phyloP scores from a whole-genome alignment of 805 yeast species.

The Saturnispora halmiae region DNA sequence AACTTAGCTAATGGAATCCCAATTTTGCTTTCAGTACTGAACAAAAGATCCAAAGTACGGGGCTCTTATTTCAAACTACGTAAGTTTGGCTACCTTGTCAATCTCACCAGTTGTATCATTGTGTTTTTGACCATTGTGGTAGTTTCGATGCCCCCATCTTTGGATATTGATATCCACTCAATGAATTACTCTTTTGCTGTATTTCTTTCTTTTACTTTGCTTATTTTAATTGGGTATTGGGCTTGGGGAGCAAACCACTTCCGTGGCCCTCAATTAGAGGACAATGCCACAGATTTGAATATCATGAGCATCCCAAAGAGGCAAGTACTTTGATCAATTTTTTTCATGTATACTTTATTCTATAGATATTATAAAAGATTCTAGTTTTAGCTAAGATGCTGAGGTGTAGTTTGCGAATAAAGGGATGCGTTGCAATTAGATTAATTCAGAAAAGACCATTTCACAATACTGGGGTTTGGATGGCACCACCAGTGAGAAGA shows the following conservation, averaged over 20 bases:
- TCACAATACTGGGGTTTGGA: background rate
- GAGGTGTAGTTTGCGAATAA: background rate
- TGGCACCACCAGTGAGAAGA: slow-evolving; percentile 2
- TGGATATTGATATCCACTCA: slow-evolving; percentile 38
- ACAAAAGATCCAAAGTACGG: slow-evolving; percentile 49
- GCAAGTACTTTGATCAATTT: slow-evolving; percentile 1
- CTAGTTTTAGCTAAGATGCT: background rate
- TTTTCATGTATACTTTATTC: no score
- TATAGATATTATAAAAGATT: no score
- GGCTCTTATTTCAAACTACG: slow-evolving; percentile 62
- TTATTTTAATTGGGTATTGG: slow-evolving; percentile 42
- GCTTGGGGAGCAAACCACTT: slow-evolving; percentile 56
- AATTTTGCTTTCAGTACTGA: slow-evolving; percentile 49
- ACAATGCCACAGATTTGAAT: background rate
- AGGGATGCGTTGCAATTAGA: background rate
- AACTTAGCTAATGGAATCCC: slow-evolving; percentile 75
- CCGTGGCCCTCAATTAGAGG: slow-evolving; percentile 47
- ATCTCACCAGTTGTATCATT: slow-evolving; percentile 52
- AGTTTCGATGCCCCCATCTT: slow-evolving; percentile 63
- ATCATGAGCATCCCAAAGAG: slow-evolving; percentile 3
- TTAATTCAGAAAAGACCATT: background rate
- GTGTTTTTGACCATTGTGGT: slow-evolving; percentile 47
- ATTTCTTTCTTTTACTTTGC: slow-evolving; percentile 38
- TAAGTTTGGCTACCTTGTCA: slow-evolving; percentile 55
- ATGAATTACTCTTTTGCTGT: slow-evolving; percentile 67